These are phyloP conservation scores for Tylopilus intermedius DNA, from an alignment of 768 basidiomycete genomes.

Conservation along the genomic window DNA sequence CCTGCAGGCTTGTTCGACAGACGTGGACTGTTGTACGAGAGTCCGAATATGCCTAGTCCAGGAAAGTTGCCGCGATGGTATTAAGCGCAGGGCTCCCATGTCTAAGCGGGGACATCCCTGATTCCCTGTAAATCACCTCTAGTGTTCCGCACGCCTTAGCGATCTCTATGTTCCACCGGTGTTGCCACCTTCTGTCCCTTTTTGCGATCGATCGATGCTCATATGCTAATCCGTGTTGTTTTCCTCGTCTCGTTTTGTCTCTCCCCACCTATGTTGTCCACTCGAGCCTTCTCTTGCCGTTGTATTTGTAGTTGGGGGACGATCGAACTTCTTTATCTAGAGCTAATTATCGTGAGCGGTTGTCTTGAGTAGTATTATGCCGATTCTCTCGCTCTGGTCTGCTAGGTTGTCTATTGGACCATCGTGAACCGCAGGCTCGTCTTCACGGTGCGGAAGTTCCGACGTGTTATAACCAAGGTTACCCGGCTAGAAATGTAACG, in stretches of 20 bases:
- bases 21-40: slow-evolving; percentile 61
- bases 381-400: not conserved
- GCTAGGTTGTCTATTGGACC: not conserved
- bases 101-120: not conserved
- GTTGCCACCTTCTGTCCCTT: not conserved
- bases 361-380: slow-evolving; percentile 3
- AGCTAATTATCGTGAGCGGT: not conserved
- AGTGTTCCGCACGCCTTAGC: too few relatives aligned
- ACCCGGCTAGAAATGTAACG: too few relatives aligned
- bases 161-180: not conserved
- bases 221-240: slow-evolving; percentile 1
- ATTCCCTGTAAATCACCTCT: not conserved
- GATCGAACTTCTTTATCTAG: slow-evolving; percentile 1
- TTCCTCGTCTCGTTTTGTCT: slow-evolving; percentile 10
- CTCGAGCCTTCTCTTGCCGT: not conserved
- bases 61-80: slow-evolving; percentile 50
- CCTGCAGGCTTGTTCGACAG: slow-evolving; percentile 65
- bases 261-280: slow-evolving; percentile 1
- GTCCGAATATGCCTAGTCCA: slow-evolving; percentile 60
- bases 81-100: slow-evolving; percentile 18
- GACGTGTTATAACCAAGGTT: too few relatives aligned
- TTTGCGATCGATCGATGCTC: not conserved
- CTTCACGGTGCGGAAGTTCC: not conserved
- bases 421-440: not conserved
- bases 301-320: slow-evolving; percentile 2